Conservation (phyloP, 805 yeast species). For the Nakazawaea anatomiae region DNA sequence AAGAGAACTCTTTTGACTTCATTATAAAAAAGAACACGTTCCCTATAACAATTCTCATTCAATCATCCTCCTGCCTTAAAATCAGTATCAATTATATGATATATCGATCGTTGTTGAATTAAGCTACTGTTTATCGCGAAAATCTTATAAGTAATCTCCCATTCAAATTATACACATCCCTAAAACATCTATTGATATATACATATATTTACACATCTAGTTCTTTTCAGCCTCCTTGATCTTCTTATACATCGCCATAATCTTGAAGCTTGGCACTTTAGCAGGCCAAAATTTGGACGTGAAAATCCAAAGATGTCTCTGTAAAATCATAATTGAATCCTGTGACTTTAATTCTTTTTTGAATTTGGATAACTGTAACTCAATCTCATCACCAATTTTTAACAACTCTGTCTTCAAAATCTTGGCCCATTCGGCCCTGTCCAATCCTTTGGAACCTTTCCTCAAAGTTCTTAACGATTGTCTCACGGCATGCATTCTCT, state of each 20-base stretch:
- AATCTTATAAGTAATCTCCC: no score
- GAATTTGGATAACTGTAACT: slow-evolving; percentile 24
- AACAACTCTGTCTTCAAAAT: slow-evolving; percentile 61
- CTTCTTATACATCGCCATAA: slow-evolving; percentile 71
- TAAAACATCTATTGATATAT: background rate
- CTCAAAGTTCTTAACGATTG: slow-evolving; percentile 60
- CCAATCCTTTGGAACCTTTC: slow-evolving; percentile 67
- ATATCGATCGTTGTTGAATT: no score
- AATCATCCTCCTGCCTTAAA: no score
- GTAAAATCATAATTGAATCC: slow-evolving; percentile 7
- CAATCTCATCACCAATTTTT: slow-evolving; percentile 71
- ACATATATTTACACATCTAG: background rate
- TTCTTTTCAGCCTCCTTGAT: slow-evolving; percentile 25
- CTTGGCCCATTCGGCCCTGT: slow-evolving; percentile 72
- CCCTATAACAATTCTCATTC: no score
- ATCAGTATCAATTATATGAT: no score
- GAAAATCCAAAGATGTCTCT: slow-evolving; percentile 77
- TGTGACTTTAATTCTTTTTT: no score
- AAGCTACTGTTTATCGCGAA: no score
- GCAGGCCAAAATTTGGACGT: slow-evolving; percentile 87
- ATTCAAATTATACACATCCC: no score
- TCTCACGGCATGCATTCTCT: slow-evolving; percentile 57
- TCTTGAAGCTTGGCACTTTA: slow-evolving; percentile 66
- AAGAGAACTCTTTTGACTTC: no score
- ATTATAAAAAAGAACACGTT: no score